Base-by-base conservation (phyloP, 2,329 filamentous ascomycete species). In the Sporothrix mexicana region DNA sequence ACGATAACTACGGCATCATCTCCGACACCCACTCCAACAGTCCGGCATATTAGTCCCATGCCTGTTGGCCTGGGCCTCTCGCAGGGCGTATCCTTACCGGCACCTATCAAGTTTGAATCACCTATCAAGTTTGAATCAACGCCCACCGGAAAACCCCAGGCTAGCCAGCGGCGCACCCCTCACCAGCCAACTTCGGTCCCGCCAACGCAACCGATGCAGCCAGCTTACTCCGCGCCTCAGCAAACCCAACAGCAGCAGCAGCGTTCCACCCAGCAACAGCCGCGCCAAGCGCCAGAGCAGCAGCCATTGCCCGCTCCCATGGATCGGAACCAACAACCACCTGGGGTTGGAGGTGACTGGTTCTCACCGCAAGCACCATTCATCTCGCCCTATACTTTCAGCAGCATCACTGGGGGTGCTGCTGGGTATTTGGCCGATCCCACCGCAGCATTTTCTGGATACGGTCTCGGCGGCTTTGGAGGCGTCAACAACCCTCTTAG, bases 331-430 rank as follows among this genome's bases (percentile, higher is more conserved):
- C 82, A 85, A 55, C 13, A 69, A 20, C 30, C 62, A 1, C 82
- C 86, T 25, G 80, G 82, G 0, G 81, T 80, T 7, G 78, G 83
- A 3, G 81, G 82, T 6, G 81, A 84, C 73, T 89, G 87, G 87
- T 88, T 87, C 79, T 84, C 82, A 12, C 85, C 85, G 0, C 85
- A 85, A 8, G 81, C 85, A 0, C 85, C 85, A 0, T 86, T 88
- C 75, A 85, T 88, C 68, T 85, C 86, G 1, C 86, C 87, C 0
- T 88, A 87, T 72, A 79, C 83, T 7, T 87, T 87, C 72, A 73
- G 74, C 57, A 66, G 62, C 30, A 81, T 81, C 72, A 80, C 70
- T 12, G 53, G 77, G 53, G 82, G 82, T 55, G 79, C 80, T 25
- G n/a, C 57, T 69, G n/a, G 70, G 73, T 62, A 74, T 76, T 36